A percentile compares a stretch with the other conserved stretches of the same genome.
Conservation (phyloP, 208 protist species). For the Lotmaria passim region DNA sequence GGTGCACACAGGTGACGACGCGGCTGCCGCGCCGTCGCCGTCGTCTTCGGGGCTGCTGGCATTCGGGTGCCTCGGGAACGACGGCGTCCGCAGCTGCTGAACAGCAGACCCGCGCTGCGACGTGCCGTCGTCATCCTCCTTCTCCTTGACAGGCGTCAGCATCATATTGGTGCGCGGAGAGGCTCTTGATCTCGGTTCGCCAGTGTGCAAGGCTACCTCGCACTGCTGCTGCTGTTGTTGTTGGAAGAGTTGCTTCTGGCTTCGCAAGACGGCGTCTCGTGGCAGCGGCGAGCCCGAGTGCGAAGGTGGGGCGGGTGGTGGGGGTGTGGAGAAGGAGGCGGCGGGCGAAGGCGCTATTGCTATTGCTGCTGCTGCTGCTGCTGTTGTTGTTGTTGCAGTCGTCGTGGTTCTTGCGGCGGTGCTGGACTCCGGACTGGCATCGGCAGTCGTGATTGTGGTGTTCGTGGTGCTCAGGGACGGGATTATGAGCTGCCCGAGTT, state of each 20-base stretch:
- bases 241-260: neutral
- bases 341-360: neutral
- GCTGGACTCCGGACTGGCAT: no score
- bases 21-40: neutral
- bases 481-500: slow-evolving; percentile 5
- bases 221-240: slow-evolving; percentile 2
- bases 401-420: neutral
- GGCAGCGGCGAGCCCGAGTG: slow-evolving; percentile 12
- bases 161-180: no score
- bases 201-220: no score
- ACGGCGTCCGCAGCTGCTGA: slow-evolving; percentile 9
- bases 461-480: slow-evolving; percentile 9
- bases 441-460: no score
- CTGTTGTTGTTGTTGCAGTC: neutral
- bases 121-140: neutral
- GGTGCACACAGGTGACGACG: neutral
- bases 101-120: neutral
- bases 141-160: no score
- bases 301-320: slow-evolving; percentile 6
- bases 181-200: no score
- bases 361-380: no score
- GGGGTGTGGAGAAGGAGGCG: slow-evolving; percentile 15
- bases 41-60: slow-evolving; percentile 1
- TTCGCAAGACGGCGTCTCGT: neutral
- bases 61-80: neutral